Evolutionary conservation across 1,139 yeast genomes (phyloP).

Genomic region (Yamadazyma triangularis): DNA sequence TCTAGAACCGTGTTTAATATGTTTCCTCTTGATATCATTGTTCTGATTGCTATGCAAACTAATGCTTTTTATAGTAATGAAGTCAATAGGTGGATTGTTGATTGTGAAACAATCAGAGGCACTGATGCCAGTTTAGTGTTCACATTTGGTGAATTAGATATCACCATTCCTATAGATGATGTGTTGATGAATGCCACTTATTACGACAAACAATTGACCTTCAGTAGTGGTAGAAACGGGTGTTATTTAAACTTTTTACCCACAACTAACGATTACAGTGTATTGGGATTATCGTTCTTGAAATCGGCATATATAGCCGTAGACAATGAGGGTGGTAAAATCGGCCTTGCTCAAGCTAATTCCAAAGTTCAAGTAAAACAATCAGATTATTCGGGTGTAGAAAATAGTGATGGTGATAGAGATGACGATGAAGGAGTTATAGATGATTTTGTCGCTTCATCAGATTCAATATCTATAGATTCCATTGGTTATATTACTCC

Average conservation of each 20-base stretch:
- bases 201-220: constrained; percentile 31
- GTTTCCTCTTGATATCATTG: constrained; percentile 56
- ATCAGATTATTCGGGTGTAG: constrained; percentile 8
- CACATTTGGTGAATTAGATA: constrained; percentile 47
- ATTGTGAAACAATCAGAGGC: constrained; percentile 43
- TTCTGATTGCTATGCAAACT: constrained; percentile 68
- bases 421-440: constrained; percentile 6
- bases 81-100: constrained; percentile 59
- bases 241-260: constrained; percentile 59
- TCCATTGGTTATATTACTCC: constrained; percentile 26
- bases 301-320: constrained; percentile 57
- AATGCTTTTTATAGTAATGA: constrained; percentile 61
- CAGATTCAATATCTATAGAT: constrained; percentile 1
- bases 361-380: constrained; percentile 7
- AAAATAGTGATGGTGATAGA: constrained; percentile 1
- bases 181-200: constrained; percentile 41
- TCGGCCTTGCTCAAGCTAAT: constrained; percentile 45
- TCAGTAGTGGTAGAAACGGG: constrained; percentile 53
- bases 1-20: constrained; percentile 49
- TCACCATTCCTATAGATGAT: constrained; percentile 51
- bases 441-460: constrained; percentile 2
- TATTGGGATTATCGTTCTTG: constrained; percentile 62
- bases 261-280: constrained; percentile 47
- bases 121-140: constrained; percentile 53
- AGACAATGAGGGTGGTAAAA: constrained; percentile 53